These are phyloP conservation scores for Xylaria sp. DNA, from an alignment of 495 filamentous ascomycete genomes.

Conservation along the genomic window DNA sequence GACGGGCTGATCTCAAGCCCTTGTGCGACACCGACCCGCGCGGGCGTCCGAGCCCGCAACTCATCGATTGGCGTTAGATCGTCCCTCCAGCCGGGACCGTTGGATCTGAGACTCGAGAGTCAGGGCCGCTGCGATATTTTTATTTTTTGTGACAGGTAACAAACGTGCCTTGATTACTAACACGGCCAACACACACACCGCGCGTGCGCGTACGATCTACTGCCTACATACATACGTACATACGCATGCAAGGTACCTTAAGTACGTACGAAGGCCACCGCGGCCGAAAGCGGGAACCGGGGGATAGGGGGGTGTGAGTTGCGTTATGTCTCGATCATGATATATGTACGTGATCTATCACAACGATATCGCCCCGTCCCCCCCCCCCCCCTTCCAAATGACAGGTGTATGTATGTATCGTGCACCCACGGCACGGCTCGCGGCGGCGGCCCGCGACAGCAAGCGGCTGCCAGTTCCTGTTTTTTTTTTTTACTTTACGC, in stretches of 20 bases:
- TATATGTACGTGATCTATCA: conserved; percentile 15
- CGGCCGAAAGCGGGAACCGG: conserved; percentile 28
- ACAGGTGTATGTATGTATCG: conserved; percentile 9
- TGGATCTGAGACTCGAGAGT: not conserved
- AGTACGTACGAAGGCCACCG: conserved; percentile 8
- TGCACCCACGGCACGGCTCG: conserved; percentile 23
- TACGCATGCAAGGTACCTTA: not conserved
- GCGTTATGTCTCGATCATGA: conserved; percentile 10
- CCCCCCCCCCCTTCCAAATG: too few relatives aligned
- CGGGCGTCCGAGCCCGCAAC: conserved; percentile 9
- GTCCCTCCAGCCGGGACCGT: not conserved
- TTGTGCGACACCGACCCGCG: conserved; percentile 9
- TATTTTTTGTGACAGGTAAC: not conserved
- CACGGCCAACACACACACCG: too few relatives aligned
- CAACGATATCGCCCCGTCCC: not conserved
- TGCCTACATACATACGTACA: too few relatives aligned
- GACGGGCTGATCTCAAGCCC: not conserved
- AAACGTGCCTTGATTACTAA: not conserved
- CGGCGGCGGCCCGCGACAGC: conserved; percentile 27
- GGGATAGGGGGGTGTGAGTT: not conserved
- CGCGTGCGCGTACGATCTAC: too few relatives aligned
- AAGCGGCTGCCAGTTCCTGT: not conserved
- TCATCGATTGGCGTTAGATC: not conserved
- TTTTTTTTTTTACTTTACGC: too few relatives aligned
- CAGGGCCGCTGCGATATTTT: not conserved